Evolutionary conservation across 179 eudicot species (phyloP).

Genomic region (Camellia oleifera): DNA sequence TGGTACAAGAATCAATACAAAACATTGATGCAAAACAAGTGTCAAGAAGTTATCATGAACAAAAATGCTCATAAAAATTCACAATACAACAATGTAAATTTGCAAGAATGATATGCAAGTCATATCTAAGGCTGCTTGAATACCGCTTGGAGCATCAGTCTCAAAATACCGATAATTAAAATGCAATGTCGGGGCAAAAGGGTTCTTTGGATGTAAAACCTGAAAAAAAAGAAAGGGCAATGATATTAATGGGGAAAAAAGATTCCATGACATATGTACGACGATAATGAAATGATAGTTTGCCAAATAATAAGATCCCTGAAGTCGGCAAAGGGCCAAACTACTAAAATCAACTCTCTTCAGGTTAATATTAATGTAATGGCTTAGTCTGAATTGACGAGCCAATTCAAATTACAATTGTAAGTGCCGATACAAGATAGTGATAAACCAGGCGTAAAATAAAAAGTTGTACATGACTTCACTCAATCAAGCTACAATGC

Average conservation of each 20-base stretch:
- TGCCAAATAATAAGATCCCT: not conserved
- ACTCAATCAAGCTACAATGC: not conserved
- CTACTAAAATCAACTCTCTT: not conserved
- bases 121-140: not conserved
- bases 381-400: not conserved
- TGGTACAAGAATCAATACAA: not conserved
- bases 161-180: slow-evolving; percentile 95
- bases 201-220: slow-evolving; percentile 95
- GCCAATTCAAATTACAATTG: not conserved
- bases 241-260: not conserved
- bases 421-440: not conserved
- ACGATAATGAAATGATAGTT: not conserved
- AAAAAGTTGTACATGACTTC: not conserved
- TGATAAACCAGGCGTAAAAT: not conserved
- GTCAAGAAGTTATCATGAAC: not conserved
- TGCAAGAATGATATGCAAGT: not conserved
- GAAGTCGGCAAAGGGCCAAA: not conserved
- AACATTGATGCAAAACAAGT: not conserved
- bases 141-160: slow-evolving; percentile 95
- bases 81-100: not conserved
- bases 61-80: not conserved
- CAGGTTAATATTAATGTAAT: not conserved
- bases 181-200: slow-evolving; percentile 94
- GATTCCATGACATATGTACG: not conserved
- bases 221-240: slow-evolving; percentile 22